A percentile compares a stretch with the other conserved stretches of the same genome.
Conservation (phyloP, 2,329 filamentous ascomycete species). For the Colletotrichum sp. region DNA sequence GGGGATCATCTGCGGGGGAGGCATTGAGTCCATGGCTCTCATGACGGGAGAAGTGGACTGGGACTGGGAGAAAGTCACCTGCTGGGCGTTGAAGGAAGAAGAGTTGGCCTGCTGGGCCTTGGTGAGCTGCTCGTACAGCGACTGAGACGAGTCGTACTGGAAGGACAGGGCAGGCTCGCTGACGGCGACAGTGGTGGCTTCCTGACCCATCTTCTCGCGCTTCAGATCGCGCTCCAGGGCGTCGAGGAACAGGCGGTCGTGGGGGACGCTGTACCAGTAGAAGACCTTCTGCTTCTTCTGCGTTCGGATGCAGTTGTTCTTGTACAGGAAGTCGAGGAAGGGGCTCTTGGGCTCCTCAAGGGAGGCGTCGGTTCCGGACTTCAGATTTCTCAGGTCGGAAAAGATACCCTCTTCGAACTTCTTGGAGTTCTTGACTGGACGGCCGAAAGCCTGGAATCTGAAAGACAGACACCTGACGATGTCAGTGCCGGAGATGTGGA, state of each 20-base stretch:
- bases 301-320: conserved; percentile 99
- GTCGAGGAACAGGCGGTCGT: conserved; percentile 96
- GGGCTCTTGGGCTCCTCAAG: conserved; percentile 98
- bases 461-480: conserved; percentile 98
- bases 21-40: conserved; percentile 92
- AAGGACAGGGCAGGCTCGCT: conserved; percentile 97
- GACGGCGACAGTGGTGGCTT: conserved; percentile 94
- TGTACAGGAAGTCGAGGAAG: conserved; percentile 98
- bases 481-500: conserved; percentile 98
- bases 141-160: conserved; percentile 99
- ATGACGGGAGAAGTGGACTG: conserved; percentile 89
- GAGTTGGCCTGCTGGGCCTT: conserved; percentile 99
- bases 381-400: conserved; percentile 96
- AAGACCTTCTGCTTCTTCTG: conserved; percentile 99
- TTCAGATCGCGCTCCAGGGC: conserved; percentile 96
- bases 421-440: conserved; percentile 98
- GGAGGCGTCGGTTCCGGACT: conserved; percentile 96
- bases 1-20: conserved; percentile 81
- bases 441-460: conserved; percentile 97
- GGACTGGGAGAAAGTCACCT: conserved; percentile 70
- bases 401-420: conserved; percentile 99
- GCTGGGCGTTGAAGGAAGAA: conserved; percentile 89
- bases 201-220: conserved; percentile 99
- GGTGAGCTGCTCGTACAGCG: conserved; percentile 98
- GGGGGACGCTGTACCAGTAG: conserved; percentile 99